Evolutionary conservation across 768 basidiomycete species (phyloP).

Genomic region (Tubosaeta sp.): DNA sequence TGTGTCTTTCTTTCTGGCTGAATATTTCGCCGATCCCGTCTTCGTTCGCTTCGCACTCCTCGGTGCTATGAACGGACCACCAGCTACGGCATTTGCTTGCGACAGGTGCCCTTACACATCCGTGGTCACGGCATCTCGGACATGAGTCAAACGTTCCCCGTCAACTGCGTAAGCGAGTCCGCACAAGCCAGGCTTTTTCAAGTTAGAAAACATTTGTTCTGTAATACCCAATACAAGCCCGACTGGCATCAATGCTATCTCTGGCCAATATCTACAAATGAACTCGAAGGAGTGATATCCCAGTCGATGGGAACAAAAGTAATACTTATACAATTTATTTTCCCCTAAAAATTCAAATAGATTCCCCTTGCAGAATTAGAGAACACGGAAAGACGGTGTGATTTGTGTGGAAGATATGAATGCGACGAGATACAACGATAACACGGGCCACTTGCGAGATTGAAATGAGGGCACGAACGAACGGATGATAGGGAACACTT

Average conservation of each 20-base stretch:
- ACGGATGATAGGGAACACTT: neutral
- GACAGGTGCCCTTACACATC: too few relatives aligned
- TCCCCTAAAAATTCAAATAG: neutral
- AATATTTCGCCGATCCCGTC: neutral
- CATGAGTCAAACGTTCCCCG: too few relatives aligned
- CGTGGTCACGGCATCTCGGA: too few relatives aligned
- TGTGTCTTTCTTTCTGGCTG: neutral
- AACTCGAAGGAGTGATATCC: neutral
- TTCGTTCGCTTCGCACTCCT: neutral
- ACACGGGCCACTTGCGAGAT: neutral
- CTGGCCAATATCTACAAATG: conserved; percentile 1
- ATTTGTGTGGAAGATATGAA: neutral
- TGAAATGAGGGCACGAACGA: neutral
- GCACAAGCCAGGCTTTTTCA: neutral
- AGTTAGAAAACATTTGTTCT: neutral
- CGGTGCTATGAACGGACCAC: neutral
- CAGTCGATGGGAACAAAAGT: neutral
- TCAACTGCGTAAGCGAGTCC: too few relatives aligned
- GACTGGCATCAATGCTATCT: neutral
- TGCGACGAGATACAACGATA: conserved; percentile 1
- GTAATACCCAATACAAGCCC: neutral
- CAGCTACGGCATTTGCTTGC: neutral
- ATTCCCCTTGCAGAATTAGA: neutral
- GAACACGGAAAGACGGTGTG: neutral
- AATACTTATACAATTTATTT: neutral